phyloP scores from a whole-genome alignment of 2,329 filamentous ascomycete genomes.

The Exophiala phaeomuriformis region DNA sequence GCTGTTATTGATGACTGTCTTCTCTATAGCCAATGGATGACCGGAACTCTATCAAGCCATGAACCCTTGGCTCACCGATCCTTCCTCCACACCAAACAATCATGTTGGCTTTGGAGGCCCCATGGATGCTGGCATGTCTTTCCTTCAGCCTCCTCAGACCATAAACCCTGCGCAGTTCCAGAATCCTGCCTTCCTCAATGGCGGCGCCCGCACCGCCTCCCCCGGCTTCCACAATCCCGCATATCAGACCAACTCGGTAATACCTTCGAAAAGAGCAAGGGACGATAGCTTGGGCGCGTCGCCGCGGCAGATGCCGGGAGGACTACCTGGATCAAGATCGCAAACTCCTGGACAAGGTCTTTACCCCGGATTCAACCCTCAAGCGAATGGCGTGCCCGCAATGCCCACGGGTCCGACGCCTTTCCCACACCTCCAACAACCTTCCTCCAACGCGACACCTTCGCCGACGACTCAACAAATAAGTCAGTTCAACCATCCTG shows the following conservation, averaged over 20 bases:
- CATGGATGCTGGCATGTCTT: slow-evolving; percentile 43
- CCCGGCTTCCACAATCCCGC: slow-evolving; percentile 68
- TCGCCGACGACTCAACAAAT: slow-evolving; percentile 80
- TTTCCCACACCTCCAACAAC: slow-evolving; percentile 78
- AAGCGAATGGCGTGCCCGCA: slow-evolving; percentile 55
- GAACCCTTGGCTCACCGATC: slow-evolving; percentile 47
- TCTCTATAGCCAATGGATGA: slow-evolving; percentile 39
- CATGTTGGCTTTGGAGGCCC: slow-evolving; percentile 43
- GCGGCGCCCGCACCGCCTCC: slow-evolving; percentile 73
- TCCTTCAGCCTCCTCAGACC: slow-evolving; percentile 41
- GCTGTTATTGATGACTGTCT: slow-evolving; percentile 30
- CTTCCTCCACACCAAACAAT: slow-evolving; percentile 42
- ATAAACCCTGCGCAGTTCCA: slow-evolving; percentile 49
- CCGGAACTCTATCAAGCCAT: slow-evolving; percentile 41
- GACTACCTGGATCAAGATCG: slow-evolving; percentile 74
- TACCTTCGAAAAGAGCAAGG: slow-evolving; percentile 79
- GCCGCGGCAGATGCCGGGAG: slow-evolving; percentile 65
- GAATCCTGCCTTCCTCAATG: slow-evolving; percentile 63
- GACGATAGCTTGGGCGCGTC: slow-evolving; percentile 82
- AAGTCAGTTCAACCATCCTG: slow-evolving; percentile 57
- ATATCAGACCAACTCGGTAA: slow-evolving; percentile 77
- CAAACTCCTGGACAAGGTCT: slow-evolving; percentile 79
- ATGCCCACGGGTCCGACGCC: slow-evolving; percentile 56
- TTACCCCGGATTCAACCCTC: slow-evolving; percentile 63
- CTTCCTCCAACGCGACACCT: slow-evolving; percentile 76